Evolutionary conservation across 176 grass and related monocot species (phyloP).

Genomic region (Oryza punctata): DNA sequence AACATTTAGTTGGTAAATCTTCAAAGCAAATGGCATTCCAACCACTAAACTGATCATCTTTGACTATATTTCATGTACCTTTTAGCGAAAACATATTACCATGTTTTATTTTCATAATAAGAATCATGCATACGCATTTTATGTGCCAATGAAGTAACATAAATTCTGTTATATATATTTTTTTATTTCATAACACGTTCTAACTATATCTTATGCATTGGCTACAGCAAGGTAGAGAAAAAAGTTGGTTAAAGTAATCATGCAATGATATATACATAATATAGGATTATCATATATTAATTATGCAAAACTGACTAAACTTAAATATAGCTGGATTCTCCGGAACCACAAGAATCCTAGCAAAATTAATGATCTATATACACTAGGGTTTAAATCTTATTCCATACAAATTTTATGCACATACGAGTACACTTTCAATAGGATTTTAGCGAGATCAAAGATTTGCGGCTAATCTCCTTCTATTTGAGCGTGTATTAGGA

Average conservation of each 20-base stretch:
- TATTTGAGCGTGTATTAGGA: no score
- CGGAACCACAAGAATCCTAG: no score
- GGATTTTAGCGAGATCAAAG: no score
- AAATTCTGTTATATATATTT: background rate
- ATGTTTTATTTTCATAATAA: background rate
- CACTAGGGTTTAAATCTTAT: no score
- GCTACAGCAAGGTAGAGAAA: no score
- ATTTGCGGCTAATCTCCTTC: no score
- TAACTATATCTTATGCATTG: background rate
- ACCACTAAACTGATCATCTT: background rate
- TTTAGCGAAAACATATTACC: background rate
- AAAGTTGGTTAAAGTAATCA: no score
- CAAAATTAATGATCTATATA: background rate
- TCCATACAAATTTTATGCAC: no score
- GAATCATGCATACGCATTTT: background rate
- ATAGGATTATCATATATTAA: no score
- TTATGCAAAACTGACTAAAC: background rate
- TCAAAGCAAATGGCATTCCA: background rate
- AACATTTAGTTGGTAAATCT: background rate
- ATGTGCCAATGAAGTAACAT: background rate
- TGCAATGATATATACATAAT: no score
- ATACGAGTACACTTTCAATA: no score
- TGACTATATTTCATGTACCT: background rate
- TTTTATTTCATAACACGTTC: background rate
- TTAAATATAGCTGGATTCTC: no score